Base-by-base conservation (phyloP, 768 basidiomycete species). In the Suillus subaureus region DNA sequence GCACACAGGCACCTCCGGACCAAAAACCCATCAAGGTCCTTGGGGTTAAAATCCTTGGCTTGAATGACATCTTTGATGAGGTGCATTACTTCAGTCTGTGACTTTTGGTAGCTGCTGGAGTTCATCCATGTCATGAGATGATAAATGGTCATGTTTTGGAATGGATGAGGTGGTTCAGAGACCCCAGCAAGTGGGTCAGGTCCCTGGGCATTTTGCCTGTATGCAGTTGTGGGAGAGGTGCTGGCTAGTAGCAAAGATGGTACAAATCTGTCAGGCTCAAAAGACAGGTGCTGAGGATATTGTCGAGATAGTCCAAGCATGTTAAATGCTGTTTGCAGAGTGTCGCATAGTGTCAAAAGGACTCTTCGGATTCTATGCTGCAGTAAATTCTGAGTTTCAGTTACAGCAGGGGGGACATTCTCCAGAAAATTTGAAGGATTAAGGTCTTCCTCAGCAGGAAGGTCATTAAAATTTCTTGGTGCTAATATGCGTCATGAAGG, bases 71-170 rank as follows among this genome's bases (percentile, higher is more conserved):
- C 47, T 15, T 28, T 55, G 6, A 65, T 49, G 31, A 68, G 60
- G 2, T 28, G n/a, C 11, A 12, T 55, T 4, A 68, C 40, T 45
- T 56, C 52, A 28, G 28, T 21, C 11, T 51, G 31, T 4, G 67
- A 68, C 43, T 61, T 67, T 12, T 18, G 52, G 63, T 43, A 8
- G 42, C 42, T 43, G 8, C 42, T 18, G 0, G 42, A 43, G 42
- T 43, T 43, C 42, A 43, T 43, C 42, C 42, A 43, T 18, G 18
- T 21, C 42, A 43, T 43, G 4, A 43, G 42, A 42, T 16, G 15
- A 18, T 40, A 40, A 4, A 40, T 66, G 0, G 64, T 66, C 65
- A 68, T 66, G 37, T 72, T 73, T 0, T 49, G 1, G 35, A 73
- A 64, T 31, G 69, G 57, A 56, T 39, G 23, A 7, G 64, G 64